A percentile compares a stretch with the other conserved stretches of the same genome.
Evolutionary conservation across 495 filamentous ascomycete species (phyloP).

Genomic region (Penicillium cataractarum): DNA sequence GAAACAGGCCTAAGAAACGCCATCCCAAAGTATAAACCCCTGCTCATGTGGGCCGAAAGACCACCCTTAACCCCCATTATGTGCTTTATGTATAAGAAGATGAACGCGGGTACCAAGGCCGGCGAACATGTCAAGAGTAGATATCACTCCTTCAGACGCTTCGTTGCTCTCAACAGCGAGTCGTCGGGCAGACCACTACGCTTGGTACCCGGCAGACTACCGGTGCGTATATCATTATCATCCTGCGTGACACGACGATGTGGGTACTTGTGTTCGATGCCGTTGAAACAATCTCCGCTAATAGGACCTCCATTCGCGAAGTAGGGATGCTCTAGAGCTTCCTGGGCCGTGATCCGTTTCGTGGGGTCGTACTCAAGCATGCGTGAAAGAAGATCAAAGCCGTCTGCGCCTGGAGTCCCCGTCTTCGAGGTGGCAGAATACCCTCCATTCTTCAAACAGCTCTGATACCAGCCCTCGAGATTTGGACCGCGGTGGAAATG

Average conservation of each 20-base stretch:
- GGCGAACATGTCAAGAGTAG: too few species aligned
- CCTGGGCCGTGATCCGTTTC: slow-evolving; percentile 79
- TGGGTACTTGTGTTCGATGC: slow-evolving; percentile 83
- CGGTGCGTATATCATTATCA: slow-evolving; percentile 88
- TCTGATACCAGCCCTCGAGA: slow-evolving; percentile 69
- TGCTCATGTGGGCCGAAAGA: neutral
- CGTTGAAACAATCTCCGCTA: slow-evolving; percentile 86
- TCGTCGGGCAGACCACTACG: slow-evolving; percentile 87
- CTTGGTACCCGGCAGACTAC: slow-evolving; percentile 91
- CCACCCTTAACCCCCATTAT: neutral
- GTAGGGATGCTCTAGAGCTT: slow-evolving; percentile 86
- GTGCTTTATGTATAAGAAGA: neutral
- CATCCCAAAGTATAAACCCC: slow-evolving; percentile 9
- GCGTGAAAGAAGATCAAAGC: slow-evolving; percentile 76
- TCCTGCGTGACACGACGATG: slow-evolving; percentile 87
- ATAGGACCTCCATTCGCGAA: slow-evolving; percentile 70
- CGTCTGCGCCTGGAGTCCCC: slow-evolving; percentile 69
- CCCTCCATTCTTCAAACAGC: slow-evolving; percentile 59
- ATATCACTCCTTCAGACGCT: slow-evolving; percentile 48
- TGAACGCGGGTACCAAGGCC: too few species aligned
- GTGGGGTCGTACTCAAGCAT: slow-evolving; percentile 93
- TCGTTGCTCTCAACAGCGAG: slow-evolving; percentile 57
- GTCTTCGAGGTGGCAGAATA: slow-evolving; percentile 53
- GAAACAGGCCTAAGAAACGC: slow-evolving; percentile 6
- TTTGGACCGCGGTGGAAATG: slow-evolving; percentile 51